A percentile compares a stretch with the other conserved stretches of the same genome.
These are phyloP conservation scores for Neofusicoccum sp. DNA, from an alignment of 2,329 filamentous ascomycete species.

Conservation along the genomic window DNA sequence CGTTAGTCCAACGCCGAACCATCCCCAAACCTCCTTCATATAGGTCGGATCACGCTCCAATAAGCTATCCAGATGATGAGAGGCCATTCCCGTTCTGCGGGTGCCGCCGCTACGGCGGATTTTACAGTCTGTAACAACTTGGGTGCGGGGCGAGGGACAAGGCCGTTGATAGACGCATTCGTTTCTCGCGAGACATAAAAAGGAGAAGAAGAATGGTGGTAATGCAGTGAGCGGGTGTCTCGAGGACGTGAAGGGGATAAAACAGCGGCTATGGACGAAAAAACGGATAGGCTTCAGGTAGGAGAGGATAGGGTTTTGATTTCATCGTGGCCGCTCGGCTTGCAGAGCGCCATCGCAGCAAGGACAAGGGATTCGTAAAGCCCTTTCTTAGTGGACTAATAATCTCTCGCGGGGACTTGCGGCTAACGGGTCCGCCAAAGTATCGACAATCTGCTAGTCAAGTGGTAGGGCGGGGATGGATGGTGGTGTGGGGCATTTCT, in stretches of 20 bases:
- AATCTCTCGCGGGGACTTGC: neutral
- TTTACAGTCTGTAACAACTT: neutral
- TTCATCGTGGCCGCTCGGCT: neutral
- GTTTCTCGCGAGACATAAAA: neutral
- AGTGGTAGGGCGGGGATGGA: neutral
- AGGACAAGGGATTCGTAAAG: neutral
- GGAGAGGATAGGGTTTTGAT: constrained; percentile 1
- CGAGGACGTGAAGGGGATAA: neutral
- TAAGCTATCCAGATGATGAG: neutral
- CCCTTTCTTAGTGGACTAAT: neutral
- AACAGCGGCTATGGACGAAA: neutral
- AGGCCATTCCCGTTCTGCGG: neutral
- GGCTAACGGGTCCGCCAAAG: neutral
- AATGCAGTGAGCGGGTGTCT: neutral
- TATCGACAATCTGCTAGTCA: constrained; percentile 1
- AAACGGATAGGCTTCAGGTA: neutral
- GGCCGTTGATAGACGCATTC: neutral
- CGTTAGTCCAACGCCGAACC: constrained; percentile 32
- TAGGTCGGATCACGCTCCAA: neutral
- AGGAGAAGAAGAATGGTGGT: too few species aligned
- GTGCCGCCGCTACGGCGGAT: neutral
- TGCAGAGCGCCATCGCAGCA: neutral
- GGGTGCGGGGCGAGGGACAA: neutral
- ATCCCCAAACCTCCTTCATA: constrained; percentile 4
- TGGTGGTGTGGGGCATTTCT: neutral